These are phyloP conservation scores for Casuarina equisetifolia DNA, from an alignment of 306 rosid genomes.

Conservation along the genomic window DNA sequence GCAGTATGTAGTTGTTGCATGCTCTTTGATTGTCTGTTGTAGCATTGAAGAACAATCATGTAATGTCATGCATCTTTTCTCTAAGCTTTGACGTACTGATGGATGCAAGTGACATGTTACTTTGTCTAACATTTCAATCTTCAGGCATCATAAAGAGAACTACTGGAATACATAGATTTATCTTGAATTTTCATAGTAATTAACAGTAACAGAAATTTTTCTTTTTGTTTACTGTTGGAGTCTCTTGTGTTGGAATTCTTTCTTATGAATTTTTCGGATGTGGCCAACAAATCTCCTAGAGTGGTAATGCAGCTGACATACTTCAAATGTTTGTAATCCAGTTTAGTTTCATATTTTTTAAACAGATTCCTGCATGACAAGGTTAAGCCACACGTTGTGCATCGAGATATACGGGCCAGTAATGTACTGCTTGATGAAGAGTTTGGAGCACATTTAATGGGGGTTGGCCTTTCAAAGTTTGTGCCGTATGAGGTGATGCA, in stretches of 20 bases:
- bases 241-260: not conserved
- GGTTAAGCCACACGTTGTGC: conserved; percentile 97
- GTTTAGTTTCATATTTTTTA: not conserved
- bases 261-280: not conserved
- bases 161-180: not conserved
- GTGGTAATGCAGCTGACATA: conserved; percentile 14
- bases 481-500: conserved; percentile 95
- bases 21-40: not conserved
- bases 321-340: conserved; percentile 7
- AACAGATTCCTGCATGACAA: conserved; percentile 94
- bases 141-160: not conserved
- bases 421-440: conserved; percentile 95
- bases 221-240: not conserved
- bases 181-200: not conserved
- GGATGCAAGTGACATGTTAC: not conserved
- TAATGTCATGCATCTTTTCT: not conserved
- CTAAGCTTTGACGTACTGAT: not conserved
- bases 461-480: conserved; percentile 90
- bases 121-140: not conserved
- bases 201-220: not conserved
- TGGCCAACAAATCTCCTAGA: not conserved
- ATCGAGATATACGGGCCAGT: conserved; percentile 92
- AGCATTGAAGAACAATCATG: not conserved
- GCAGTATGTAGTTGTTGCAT: not conserved
- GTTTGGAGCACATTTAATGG: conserved; percentile 93